phyloP scores from a whole-genome alignment of 305 asterid genomes.

The Solanum hybrid region DNA sequence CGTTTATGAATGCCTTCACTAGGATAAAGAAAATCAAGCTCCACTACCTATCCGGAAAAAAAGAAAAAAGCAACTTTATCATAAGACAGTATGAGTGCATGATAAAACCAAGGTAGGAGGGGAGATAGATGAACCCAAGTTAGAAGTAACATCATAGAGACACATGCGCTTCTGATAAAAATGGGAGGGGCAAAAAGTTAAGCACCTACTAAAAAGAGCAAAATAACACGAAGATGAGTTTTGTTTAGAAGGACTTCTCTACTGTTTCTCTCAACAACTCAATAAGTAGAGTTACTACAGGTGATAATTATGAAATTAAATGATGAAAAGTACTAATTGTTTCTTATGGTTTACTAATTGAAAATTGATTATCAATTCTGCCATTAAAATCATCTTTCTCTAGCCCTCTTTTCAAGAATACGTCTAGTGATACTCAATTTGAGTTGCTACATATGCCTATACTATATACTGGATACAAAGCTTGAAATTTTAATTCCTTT shows the following conservation, averaged over 20 bases:
- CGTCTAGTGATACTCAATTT: neutral
- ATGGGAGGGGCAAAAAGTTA: neutral
- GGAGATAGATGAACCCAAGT: neutral
- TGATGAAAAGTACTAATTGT: neutral
- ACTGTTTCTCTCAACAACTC: neutral
- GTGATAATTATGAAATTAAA: neutral
- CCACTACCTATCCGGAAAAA: neutral
- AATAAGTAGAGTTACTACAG: neutral
- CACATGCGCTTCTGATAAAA: neutral
- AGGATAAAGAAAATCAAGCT: slow-evolving; percentile 4
- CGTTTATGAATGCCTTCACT: slow-evolving; percentile 6
- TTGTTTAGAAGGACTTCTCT: neutral
- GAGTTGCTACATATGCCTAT: slow-evolving; percentile 1
- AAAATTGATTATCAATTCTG: neutral
- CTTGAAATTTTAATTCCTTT: neutral
- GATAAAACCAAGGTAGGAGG: neutral
- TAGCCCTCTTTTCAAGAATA: neutral
- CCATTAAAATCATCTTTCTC: neutral
- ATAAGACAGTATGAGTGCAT: neutral
- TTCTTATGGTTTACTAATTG: neutral
- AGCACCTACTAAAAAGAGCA: neutral
- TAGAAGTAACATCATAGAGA: neutral
- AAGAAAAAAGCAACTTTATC: neutral
- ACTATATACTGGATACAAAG: neutral
- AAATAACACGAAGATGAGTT: neutral